Conservation (phyloP, 805 yeast species). For the Metschnikowia matae region DNA sequence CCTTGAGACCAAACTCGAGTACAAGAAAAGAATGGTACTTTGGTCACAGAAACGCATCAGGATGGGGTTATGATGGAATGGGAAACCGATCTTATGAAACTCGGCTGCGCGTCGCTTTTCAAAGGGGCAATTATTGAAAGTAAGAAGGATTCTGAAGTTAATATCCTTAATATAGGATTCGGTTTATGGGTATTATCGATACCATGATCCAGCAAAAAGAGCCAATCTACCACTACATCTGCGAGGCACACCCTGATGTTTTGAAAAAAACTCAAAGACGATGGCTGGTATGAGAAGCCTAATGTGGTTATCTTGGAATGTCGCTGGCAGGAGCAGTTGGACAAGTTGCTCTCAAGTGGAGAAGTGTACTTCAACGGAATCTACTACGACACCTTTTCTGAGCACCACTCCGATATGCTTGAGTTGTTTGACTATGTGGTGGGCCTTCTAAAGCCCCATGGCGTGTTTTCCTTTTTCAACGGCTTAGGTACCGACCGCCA, state of each 20-base stretch:
- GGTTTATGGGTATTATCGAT: constrained; percentile 98
- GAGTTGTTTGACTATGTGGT: constrained; percentile 78
- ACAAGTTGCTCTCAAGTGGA: constrained; percentile 53
- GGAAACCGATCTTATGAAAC: constrained; percentile 80
- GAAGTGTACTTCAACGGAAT: constrained; percentile 85
- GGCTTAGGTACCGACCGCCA: constrained; percentile 58
- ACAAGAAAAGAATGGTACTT: constrained; percentile 60
- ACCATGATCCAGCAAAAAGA: constrained; percentile 48
- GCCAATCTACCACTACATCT: constrained; percentile 76
- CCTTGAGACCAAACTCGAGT: constrained; percentile 61
- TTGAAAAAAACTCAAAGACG: constrained; percentile 56
- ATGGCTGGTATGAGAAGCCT: constrained; percentile 79
- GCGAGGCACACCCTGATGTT: constrained; percentile 95
- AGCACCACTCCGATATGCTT: constrained; percentile 84
- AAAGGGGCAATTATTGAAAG: constrained; percentile 32
- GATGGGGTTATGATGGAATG: constrained; percentile 99
- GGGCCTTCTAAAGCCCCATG: constrained; percentile 77
- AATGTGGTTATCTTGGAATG: constrained; percentile 77
- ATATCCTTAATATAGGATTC: constrained; percentile 81
- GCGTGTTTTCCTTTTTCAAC: constrained; percentile 86
- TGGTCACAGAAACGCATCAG: constrained; percentile 64
- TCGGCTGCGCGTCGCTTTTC: constrained; percentile 75
- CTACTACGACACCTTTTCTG: constrained; percentile 91
- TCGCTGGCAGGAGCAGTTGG: constrained; percentile 84
- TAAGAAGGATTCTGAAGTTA: constrained; percentile 36